phyloP scores from a whole-genome alignment of 495 filamentous ascomycete genomes.

The Copromyces sp. region DNA sequence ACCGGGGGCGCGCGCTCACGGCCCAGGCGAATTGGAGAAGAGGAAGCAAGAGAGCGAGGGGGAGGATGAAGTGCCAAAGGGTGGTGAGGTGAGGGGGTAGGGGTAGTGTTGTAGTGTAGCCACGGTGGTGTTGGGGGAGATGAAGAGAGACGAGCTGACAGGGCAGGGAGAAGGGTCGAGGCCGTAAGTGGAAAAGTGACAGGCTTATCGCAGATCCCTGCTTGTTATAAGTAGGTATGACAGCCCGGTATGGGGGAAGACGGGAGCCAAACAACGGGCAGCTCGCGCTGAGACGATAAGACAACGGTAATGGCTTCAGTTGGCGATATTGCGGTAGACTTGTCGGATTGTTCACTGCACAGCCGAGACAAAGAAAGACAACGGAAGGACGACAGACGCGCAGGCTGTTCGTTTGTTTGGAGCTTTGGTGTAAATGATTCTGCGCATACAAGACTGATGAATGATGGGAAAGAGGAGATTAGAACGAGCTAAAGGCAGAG shows the following conservation, averaged over 20 bases:
- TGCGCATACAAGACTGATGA: not conserved
- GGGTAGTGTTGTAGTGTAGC: slow-evolving; percentile 4
- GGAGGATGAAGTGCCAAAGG: not conserved
- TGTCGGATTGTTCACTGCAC: not conserved
- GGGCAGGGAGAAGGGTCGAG: slow-evolving; percentile 1
- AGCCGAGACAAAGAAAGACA: slow-evolving; percentile 2
- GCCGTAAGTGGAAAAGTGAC: slow-evolving; percentile 19
- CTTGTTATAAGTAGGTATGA: slow-evolving; percentile 23
- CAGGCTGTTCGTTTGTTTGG: not conserved
- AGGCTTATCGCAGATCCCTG: slow-evolving; percentile 36
- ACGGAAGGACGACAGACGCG: not conserved
- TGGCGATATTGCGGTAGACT: not conserved
- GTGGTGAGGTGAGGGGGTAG: not conserved
- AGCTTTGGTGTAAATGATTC: not conserved
- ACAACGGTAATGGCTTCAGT: slow-evolving; percentile 13
- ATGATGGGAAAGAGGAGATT: not conserved
- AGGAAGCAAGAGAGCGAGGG: not conserved
- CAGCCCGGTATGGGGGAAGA: slow-evolving; percentile 3
- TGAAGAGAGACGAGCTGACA: slow-evolving; percentile 2
- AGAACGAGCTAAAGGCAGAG: not conserved
- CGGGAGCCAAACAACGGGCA: not conserved
- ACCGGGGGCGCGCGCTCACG: not conserved
- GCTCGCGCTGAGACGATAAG: slow-evolving; percentile 5
- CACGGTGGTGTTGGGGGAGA: not conserved
- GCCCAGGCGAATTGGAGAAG: not conserved